phyloP scores from a whole-genome alignment of 345 rosid genomes.

The Eucalyptus erythrocorys region DNA sequence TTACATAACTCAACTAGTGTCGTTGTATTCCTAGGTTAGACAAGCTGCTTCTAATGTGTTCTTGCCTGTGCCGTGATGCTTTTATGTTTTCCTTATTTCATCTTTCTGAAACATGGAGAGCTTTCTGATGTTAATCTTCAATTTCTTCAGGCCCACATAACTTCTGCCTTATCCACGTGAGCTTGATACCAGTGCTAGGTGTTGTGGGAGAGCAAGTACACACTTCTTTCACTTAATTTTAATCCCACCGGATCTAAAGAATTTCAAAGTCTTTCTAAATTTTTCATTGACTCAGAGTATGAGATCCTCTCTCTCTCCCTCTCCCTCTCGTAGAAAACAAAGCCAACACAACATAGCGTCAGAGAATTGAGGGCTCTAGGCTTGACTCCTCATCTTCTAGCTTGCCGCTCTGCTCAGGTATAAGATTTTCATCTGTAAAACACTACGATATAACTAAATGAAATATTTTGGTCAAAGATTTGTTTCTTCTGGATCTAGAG shows the following conservation, averaged over 20 bases:
- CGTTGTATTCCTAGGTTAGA: background rate
- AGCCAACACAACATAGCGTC: constrained; percentile 56
- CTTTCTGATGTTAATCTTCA: background rate
- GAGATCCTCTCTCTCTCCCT: background rate
- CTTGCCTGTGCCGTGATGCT: background rate
- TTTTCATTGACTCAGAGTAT: background rate
- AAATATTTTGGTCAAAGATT: background rate
- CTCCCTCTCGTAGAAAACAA: constrained; percentile 1
- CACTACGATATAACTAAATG: background rate
- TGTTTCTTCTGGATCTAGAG: background rate
- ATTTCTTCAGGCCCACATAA: constrained; percentile 62
- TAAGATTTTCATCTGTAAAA: background rate
- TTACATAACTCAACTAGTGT: background rate
- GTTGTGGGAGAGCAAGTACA: constrained; percentile 97
- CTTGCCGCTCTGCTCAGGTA: constrained; percentile 96
- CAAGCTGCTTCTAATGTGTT: background rate
- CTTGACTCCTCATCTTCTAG: constrained; percentile 83
- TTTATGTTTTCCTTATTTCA: background rate
- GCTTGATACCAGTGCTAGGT: constrained; percentile 90
- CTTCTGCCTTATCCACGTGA: constrained; percentile 93
- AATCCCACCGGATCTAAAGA: background rate
- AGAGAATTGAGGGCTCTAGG: constrained; percentile 93
- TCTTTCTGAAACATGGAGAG: background rate
- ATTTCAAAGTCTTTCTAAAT: background rate
- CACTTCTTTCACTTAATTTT: background rate